Evolutionary conservation across 1,139 yeast species (phyloP).

Genomic region (Saccharomycopsis hybrid): DNA sequence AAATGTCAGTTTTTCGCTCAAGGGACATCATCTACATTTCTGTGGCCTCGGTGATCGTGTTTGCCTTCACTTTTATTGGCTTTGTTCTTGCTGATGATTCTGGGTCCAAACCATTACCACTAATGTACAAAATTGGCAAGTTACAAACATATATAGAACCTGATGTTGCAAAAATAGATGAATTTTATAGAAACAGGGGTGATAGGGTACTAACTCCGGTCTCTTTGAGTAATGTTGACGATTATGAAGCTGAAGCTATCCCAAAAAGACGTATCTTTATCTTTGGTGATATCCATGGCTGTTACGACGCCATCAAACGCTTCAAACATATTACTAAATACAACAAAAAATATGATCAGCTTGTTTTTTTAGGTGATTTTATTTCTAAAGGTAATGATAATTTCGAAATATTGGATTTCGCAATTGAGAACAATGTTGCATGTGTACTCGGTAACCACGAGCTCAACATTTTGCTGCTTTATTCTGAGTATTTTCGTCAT

Average conservation of each 20-base stretch:
- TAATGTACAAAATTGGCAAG: not conserved
- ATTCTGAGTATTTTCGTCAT: constrained; percentile 52
- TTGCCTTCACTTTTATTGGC: not conserved
- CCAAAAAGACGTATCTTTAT: constrained; percentile 37
- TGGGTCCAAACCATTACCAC: constrained; percentile 4
- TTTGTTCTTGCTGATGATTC: not conserved
- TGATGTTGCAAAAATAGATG: not conserved
- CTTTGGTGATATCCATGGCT: constrained; percentile 89
- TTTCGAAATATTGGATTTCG: constrained; percentile 57
- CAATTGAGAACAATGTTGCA: constrained; percentile 51
- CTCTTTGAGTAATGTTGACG: not conserved
- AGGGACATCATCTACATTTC: no score
- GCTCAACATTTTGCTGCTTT: constrained; percentile 52
- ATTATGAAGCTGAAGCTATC: not conserved
- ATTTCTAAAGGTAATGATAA: constrained; percentile 81
- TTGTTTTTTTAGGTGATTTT: constrained; percentile 80
- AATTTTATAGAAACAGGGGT: not conserved
- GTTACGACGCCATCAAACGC: constrained; percentile 45
- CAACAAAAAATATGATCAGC: constrained; percentile 43
- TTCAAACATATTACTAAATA: constrained; percentile 45
- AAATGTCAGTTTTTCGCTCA: no score
- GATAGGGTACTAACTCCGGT: no score
- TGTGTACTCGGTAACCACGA: constrained; percentile 93
- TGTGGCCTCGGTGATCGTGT: no score
- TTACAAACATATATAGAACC: constrained; percentile 8